Evolutionary conservation across 2,329 filamentous ascomycete genomes (phyloP), one percentile per base, ranked within the genome.

Genomic region (Blastomyces gilchristii): DNA sequence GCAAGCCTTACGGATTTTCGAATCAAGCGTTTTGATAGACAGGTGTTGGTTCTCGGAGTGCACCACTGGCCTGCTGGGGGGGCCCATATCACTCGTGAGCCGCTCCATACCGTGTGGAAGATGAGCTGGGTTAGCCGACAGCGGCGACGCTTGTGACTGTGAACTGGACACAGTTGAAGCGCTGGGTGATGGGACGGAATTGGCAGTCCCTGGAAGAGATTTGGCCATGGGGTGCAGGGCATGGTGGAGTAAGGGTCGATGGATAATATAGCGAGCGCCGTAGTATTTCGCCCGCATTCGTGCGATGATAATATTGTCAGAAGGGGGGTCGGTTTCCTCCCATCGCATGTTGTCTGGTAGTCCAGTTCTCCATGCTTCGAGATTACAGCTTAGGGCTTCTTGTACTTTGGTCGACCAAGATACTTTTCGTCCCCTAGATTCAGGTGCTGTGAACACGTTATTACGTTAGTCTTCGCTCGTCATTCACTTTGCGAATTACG

Each of bases 201-300:
- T 71, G 7, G 69, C 67, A 18, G 70, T 63, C 2, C 63, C 66
- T 14, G 69, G 67, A 16, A 64, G 45, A 1, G 57, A 37, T 22
- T 65, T 72, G 69, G 60, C 75, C 66, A 71, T 68, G 16, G 78
- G 76, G 61, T 86, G 82, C 2, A 87, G 78, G 2, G 82, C 83
- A 62, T 84, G 81, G 68, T 84, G 83, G 25, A 88, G 75, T 64
- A 93, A 91, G 0, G 90, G 90, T 31, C 94, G 85, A 72, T 94
- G 89, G 34, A 93, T 92, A 71, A 97, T 92, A 66, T 95, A 91
- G 67, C 88, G 85, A 0, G 91, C 92, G 25, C 94, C 94, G 80
- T 93, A 97, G 75, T 94, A 97, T 74, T 99, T 97, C 16, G 90
- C 94, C 52, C 93, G 87, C 65, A 97, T 80, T 28, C 94, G 85